Evolutionary conservation across 2,329 filamentous ascomycete genomes (phyloP).

Genomic region (Lecanosticta acicola): DNA sequence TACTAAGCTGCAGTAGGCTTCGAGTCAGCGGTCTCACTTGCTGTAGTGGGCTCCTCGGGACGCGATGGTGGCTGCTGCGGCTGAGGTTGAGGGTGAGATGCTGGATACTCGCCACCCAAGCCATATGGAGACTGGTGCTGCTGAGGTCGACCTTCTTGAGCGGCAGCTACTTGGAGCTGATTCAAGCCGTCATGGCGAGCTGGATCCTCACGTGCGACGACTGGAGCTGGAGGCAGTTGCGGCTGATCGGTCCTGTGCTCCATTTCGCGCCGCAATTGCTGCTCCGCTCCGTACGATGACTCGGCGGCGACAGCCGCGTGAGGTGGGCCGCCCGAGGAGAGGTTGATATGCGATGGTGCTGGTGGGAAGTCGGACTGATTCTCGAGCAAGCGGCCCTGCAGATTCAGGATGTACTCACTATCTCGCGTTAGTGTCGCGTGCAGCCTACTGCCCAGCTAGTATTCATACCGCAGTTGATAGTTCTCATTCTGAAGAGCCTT

Average conservation of each 20-base stretch:
- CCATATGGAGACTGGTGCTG: conserved; percentile 26
- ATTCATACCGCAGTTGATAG: conserved; percentile 62
- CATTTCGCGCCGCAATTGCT: conserved; percentile 22
- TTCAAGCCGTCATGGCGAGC: conserved; percentile 21
- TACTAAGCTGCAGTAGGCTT: background rate
- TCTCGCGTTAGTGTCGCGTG: background rate
- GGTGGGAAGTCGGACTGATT: conserved; percentile 77
- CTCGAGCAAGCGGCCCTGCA: conserved; percentile 82
- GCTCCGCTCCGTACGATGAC: conserved; percentile 18
- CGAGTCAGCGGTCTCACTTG: background rate
- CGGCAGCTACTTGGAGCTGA: conserved; percentile 24
- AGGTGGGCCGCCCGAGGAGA: conserved; percentile 38
- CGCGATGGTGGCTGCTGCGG: background rate
- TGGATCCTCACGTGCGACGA: conserved; percentile 18
- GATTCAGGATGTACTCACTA: conserved; percentile 79
- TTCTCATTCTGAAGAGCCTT: conserved; percentile 84
- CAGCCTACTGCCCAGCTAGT: background rate
- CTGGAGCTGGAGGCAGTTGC: conserved; percentile 17
- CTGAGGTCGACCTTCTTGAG: conserved; percentile 16
- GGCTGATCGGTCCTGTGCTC: conserved; percentile 16
- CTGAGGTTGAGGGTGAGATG: conserved; percentile 6
- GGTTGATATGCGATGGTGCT: conserved; percentile 72
- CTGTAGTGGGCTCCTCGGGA: background rate
- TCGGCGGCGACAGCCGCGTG: conserved; percentile 30
- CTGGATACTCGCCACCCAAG: conserved; percentile 18